Evolutionary conservation across 768 basidiomycete species (phyloP), one percentile per base, ranked within the genome.

Genomic region (Podaxis mareebaensis): DNA sequence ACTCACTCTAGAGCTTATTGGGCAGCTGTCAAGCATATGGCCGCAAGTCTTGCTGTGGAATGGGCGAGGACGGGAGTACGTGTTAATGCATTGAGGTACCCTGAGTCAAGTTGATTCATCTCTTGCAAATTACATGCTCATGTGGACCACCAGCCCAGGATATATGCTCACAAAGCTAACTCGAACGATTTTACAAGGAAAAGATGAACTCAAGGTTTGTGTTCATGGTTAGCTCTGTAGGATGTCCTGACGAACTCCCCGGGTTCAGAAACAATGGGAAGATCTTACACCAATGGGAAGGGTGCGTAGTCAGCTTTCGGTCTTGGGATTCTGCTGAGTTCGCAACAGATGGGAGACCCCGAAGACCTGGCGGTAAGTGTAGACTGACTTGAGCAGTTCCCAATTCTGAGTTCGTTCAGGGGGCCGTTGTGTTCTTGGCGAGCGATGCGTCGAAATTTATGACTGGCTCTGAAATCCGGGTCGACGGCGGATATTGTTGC

Each of bases 81-180:
- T 58, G 95, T 96, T 61, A 96, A 96, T 74, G 79, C 87, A 58
- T 72, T 92, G 53, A 92, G 89, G 90, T 87, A 66, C 58, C 4
- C 13, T 26, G 20, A 12, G n/a, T 24, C 28, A 53, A 53, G 28
- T 5, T 20, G 13, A 13, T 22, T 28, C 13, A 10, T 4, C 11
- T 56, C 54, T 17, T 20, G 5, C 17, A 36, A 53, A 17, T 15
- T 40, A 13, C 22, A 51, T 12, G 3, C 49, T 24, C 49, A 51
- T 17, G 44, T 17, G 7, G 15, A n/a, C 17, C 44, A 46, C 44
- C 30, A 93, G 92, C 68, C 94, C 95, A 22, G 96, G 96, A 8
- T 99, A 99, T 79, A 96, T 96, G 88, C 77, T 93, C 63, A 97
- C 95, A 6, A 89, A 92, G 75, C 81, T 99, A 62, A 96, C 95